phyloP scores from a whole-genome alignment of 352 stramenopile species.

The Phytophthora palmivora region DNA sequence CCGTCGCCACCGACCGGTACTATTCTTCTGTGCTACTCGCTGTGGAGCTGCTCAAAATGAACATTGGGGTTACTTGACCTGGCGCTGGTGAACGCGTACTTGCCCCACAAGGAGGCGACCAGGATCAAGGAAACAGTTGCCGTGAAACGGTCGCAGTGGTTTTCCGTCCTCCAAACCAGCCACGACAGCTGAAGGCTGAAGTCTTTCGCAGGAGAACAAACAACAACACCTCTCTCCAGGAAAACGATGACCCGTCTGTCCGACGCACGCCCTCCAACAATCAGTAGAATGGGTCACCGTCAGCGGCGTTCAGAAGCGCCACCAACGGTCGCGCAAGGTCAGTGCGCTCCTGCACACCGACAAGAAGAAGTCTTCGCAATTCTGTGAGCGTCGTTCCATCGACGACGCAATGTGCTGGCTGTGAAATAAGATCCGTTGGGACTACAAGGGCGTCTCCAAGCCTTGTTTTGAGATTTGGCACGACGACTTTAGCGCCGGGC shows the following conservation, averaged over 20 bases:
- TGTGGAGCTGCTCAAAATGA: too few species aligned
- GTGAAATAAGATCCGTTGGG: conserved; percentile 16
- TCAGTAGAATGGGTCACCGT: not conserved
- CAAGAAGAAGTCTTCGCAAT: too few species aligned
- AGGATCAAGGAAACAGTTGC: too few species aligned
- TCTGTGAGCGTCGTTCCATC: conserved; percentile 23
- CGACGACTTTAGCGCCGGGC: not conserved
- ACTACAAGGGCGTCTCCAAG: conserved; percentile 15
- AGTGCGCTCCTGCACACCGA: too few species aligned
- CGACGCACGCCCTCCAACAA: not conserved
- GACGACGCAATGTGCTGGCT: conserved; percentile 25
- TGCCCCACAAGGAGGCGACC: too few species aligned
- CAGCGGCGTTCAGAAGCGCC: too few species aligned
- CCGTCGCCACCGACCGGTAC: not conserved
- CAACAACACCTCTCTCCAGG: not conserved
- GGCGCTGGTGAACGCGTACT: too few species aligned
- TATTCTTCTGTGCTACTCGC: too few species aligned
- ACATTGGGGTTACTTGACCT: too few species aligned
- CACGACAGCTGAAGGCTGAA: not conserved
- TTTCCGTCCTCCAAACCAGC: conserved; percentile 15
- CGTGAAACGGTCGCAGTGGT: too few species aligned
- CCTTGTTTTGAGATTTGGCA: not conserved
- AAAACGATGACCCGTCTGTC: not conserved
- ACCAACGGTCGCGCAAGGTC: too few species aligned
- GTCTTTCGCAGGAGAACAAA: not conserved